A percentile compares a stretch with the other conserved stretches of the same genome.
Conservation (phyloP, 257 asterid species). For the Przewalskia tangutica region DNA sequence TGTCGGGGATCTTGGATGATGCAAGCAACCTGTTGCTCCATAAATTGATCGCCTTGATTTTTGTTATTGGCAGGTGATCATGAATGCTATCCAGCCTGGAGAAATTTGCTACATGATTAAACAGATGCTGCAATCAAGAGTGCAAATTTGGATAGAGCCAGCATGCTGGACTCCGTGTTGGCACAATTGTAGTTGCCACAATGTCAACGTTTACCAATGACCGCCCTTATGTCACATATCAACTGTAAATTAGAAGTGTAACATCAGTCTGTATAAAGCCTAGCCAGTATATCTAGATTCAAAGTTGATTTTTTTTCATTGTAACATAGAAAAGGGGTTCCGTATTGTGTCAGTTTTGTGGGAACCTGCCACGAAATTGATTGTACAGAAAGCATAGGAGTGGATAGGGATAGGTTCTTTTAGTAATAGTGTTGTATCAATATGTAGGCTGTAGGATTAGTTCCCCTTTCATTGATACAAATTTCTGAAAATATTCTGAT, state of each 20-base stretch:
- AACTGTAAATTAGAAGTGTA: slow-evolving; percentile 8
- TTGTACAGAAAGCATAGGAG: slow-evolving; percentile 38
- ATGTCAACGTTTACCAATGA: not conserved
- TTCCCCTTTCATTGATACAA: not conserved
- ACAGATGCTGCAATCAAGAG: not conserved
- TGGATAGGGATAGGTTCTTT: not conserved
- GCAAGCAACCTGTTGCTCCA: not conserved
- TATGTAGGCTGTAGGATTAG: slow-evolving; percentile 24
- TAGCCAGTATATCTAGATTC: not conserved
- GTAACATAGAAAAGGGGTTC: slow-evolving; percentile 23
- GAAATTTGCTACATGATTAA: not conserved
- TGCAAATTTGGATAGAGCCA: not conserved
- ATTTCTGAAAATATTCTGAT: not conserved
- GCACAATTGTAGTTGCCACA: not conserved
- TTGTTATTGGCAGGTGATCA: not conserved
- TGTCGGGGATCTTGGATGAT: not conserved
- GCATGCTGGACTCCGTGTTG: not conserved
- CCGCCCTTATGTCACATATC: not conserved
- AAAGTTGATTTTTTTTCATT: slow-evolving; percentile 3
- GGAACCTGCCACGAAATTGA: slow-evolving; percentile 28
- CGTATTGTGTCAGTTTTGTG: slow-evolving; percentile 18
- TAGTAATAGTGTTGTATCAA: slow-evolving; percentile 1
- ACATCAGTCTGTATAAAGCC: slow-evolving; percentile 6
- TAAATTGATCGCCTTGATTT: not conserved
- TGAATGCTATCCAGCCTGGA: not conserved